These are phyloP conservation scores for Nemophila menziesii DNA, from an alignment of 257 asterid genomes.

Conservation along the genomic window DNA sequence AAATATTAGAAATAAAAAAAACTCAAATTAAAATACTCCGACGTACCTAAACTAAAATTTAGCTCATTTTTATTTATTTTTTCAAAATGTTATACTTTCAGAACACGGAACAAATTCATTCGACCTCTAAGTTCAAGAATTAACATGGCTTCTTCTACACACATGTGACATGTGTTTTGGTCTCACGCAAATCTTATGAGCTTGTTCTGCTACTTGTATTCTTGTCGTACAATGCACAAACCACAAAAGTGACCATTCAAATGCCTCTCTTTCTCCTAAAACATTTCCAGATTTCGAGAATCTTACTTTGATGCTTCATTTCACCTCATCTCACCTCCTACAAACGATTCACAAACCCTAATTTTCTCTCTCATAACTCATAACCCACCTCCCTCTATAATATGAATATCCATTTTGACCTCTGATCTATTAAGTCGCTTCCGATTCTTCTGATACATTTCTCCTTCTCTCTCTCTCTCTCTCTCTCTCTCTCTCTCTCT, in stretches of 20 bases:
- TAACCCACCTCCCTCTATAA: neutral
- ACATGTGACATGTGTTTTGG: neutral
- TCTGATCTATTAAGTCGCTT: conserved; percentile 9
- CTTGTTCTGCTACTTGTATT: too few relatives aligned
- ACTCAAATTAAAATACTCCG: too few relatives aligned
- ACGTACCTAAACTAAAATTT: too few relatives aligned
- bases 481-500: conserved; percentile 4
- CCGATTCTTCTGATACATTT: neutral
- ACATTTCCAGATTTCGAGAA: conserved; percentile 21
- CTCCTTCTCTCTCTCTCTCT: neutral
- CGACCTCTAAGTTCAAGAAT: too few relatives aligned
- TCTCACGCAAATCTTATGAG: neutral
- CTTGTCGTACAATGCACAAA: too few relatives aligned
- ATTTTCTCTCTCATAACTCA: conserved; percentile 17
- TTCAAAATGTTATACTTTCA: too few relatives aligned
- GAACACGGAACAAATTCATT: too few relatives aligned
- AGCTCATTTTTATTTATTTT: too few relatives aligned
- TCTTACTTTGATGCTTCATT: conserved; percentile 5
- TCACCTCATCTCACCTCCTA: conserved; percentile 4
- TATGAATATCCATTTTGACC: conserved; percentile 12
- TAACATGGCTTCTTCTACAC: neutral
- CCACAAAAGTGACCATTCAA: too few relatives aligned
- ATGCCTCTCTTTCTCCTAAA: neutral
- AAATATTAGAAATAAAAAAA: too few relatives aligned
- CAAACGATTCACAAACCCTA: conserved; percentile 26